phyloP scores from a whole-genome alignment of 2,329 filamentous ascomycete genomes.

The Pyrenophora seminiperda region DNA sequence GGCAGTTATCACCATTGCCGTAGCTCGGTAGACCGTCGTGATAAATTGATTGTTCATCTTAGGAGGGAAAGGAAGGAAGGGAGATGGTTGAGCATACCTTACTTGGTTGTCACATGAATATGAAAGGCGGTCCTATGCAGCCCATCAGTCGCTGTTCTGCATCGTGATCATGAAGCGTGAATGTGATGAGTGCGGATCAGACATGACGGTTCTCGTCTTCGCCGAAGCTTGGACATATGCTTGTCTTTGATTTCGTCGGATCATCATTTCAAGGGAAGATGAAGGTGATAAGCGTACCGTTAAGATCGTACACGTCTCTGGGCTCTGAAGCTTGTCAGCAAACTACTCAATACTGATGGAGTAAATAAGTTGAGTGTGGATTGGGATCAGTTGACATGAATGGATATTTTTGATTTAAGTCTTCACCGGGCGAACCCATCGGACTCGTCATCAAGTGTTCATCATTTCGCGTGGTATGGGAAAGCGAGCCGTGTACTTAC shows the following conservation, averaged over 20 bases:
- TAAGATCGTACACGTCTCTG: conserved; percentile 11
- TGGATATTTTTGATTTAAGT: conserved; percentile 65
- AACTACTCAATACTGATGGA: conserved; percentile 3
- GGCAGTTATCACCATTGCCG: conserved; percentile 78
- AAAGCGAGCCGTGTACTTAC: conserved; percentile 27
- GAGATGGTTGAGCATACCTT: not conserved
- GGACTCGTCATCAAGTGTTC: conserved; percentile 75
- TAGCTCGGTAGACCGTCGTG: conserved; percentile 90
- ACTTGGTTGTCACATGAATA: not conserved
- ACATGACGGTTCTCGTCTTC: conserved; percentile 54
- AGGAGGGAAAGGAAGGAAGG: conserved; percentile 15
- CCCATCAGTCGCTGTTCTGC: conserved; percentile 12
- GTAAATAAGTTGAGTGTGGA: not conserved
- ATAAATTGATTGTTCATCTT: conserved; percentile 58
- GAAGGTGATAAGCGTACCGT: conserved; percentile 26
- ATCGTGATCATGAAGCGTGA: conserved; percentile 3
- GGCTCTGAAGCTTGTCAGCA: conserved; percentile 12
- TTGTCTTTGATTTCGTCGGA: conserved; percentile 82
- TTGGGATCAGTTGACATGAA: conserved; percentile 64
- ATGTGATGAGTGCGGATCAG: conserved; percentile 34
- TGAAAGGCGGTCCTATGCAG: conserved; percentile 6
- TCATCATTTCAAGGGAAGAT: conserved; percentile 68
- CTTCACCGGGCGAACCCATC: conserved; percentile 73
- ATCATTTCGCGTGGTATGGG: conserved; percentile 48
- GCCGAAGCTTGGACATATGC: conserved; percentile 90